Percentiles rank a stretch among this genome's conserved stretches.
These are phyloP conservation scores for Mucor lusitanicus DNA, from an alignment of 371 early-diverging fungal species.

Conservation along the genomic window DNA sequence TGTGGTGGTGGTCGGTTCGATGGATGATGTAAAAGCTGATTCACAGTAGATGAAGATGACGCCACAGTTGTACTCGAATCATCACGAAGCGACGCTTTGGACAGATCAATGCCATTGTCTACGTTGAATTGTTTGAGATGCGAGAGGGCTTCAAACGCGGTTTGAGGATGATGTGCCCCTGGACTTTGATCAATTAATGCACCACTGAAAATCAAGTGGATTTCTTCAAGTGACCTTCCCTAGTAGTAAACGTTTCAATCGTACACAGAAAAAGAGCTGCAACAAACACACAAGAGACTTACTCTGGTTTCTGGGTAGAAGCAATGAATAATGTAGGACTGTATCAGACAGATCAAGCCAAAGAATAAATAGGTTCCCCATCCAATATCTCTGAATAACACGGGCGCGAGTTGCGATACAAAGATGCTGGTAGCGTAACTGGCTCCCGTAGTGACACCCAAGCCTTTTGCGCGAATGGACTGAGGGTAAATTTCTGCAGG, in stretches of 20 bases:
- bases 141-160: constrained; percentile 43
- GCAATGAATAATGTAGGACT: constrained; percentile 58
- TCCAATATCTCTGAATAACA: constrained; percentile 54
- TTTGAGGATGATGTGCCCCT: constrained; percentile 51
- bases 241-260: no score
- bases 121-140: constrained; percentile 24
- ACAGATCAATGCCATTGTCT: background rate
- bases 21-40: background rate
- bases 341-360: constrained; percentile 55
- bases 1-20: background rate
- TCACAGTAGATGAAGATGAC: background rate
- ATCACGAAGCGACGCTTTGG: background rate
- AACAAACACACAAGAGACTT: background rate
- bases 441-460: constrained; percentile 81
- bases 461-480: constrained; percentile 75
- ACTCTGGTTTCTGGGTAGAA: constrained; percentile 78
- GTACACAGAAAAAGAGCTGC: no score
- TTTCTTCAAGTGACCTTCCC: constrained; percentile 48
- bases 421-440: constrained; percentile 82
- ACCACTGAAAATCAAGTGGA: constrained; percentile 51
- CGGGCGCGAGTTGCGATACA: constrained; percentile 59
- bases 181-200: constrained; percentile 44
- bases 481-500: constrained; percentile 63
- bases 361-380: constrained; percentile 69
- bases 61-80: background rate